Evolutionary conservation across 345 rosid species (phyloP), one percentile per base, ranked within the genome.

Genomic region (Eucalyptus leucophloia): DNA sequence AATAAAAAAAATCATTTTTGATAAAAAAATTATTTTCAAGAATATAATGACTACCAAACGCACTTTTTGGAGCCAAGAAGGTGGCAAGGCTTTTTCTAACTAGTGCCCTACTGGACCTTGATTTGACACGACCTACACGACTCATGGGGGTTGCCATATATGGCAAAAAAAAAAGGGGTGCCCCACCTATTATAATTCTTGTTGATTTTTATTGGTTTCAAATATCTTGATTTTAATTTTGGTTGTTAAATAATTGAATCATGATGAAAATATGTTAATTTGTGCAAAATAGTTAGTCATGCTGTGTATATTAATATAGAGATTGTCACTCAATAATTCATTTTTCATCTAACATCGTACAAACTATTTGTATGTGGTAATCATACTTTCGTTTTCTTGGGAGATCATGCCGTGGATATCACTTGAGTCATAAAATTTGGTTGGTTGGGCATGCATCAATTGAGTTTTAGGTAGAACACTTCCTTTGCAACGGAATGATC

Each of bases 11-110:
- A 51, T 17, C 0, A 51, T 51, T 51, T 51, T 0, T 51, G 1
- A 51, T 19, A 8, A 53, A 53, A 51, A 19, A 19, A 7, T 19
- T 53, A 53, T 53, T 18, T 51, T 51, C 2, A 0, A 51, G 0
- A 51, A 18, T 0, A 51, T 0, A 51, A 51, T 51, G 4, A 18
- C 18, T 51, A 51, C 4, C 4, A 51, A 51, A 51, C 0, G 2
- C 9, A 1, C 1, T 1, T 18, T 51, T 30, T 14, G 0, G 2
- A 13, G 9, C 72, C 19, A 65, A n/a, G 19, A 62, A n/a, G 2
- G 37, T 21, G 30, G 16, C 1, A 0, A 82, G 18, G 24, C n/a
- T 40, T 21, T n/a, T 65, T 7, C 5, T 4, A 0, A 32, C 19
- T 15, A 6, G 72, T n/a, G 72, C 45, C n/a, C 3, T 37, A 21